Evolutionary conservation across 345 rosid genomes (phyloP).

Genomic region (Toxicodendron radicans): DNA sequence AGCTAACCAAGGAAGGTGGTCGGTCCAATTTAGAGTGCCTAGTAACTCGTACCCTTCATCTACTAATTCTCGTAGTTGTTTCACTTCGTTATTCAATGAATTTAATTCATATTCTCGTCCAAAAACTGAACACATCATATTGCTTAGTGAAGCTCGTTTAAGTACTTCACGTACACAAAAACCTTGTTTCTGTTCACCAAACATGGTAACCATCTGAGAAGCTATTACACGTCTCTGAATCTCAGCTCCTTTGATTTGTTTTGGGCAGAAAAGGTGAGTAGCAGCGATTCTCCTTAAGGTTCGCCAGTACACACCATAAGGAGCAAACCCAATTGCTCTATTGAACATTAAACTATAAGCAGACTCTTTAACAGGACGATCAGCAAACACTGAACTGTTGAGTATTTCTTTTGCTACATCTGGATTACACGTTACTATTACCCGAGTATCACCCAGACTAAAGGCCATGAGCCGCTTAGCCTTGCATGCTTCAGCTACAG

Average conservation of each 20-base stretch:
- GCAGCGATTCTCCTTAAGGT: slow-evolving; percentile 61
- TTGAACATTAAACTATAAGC: slow-evolving; percentile 73
- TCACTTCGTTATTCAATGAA: slow-evolving; percentile 34
- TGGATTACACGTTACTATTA: slow-evolving; percentile 63
- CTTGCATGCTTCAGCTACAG: slow-evolving; percentile 34
- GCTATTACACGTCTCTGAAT: slow-evolving; percentile 44
- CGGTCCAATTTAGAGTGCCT: slow-evolving; percentile 68
- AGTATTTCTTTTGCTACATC: slow-evolving; percentile 70
- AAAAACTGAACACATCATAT: slow-evolving; percentile 78
- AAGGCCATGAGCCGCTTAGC: slow-evolving; percentile 71
- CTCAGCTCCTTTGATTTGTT: slow-evolving; percentile 53
- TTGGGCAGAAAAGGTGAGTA: slow-evolving; percentile 61
- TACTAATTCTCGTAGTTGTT: slow-evolving; percentile 48
- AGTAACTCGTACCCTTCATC: slow-evolving; percentile 70
- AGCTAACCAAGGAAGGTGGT: slow-evolving; percentile 68
- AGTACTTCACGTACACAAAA: slow-evolving; percentile 50
- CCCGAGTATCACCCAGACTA: slow-evolving; percentile 66
- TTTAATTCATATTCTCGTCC: slow-evolving; percentile 51
- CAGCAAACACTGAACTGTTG: slow-evolving; percentile 61
- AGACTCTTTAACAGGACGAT: slow-evolving; percentile 76
- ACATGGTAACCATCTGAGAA: slow-evolving; percentile 45
- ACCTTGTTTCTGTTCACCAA: slow-evolving; percentile 26
- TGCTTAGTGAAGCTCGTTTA: slow-evolving; percentile 65
- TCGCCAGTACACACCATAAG: slow-evolving; percentile 78
- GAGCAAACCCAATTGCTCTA: slow-evolving; percentile 79